Evolutionary conservation across 2,329 filamentous ascomycete genomes (phyloP), one percentile per base, ranked within the genome.

Genomic region (Rhinocladiella mackenziei): DNA sequence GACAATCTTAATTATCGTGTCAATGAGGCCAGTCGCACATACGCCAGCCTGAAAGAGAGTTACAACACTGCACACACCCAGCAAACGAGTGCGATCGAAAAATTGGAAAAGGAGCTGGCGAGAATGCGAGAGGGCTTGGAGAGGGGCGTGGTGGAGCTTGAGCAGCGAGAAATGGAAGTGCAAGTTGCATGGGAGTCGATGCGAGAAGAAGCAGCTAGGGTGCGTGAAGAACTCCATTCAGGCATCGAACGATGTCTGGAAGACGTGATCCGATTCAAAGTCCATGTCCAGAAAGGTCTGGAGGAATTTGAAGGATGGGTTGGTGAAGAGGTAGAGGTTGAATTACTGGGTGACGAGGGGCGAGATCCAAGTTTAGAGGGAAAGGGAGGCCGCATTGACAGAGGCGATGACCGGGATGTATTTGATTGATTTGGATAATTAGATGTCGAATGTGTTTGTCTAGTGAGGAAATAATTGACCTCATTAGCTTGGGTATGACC

Each of bases 201-300:
- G 55, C 51, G 49, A 41, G 45, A 56, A 33, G 53, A 59, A 37
- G 52, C 57, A 15, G 53, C 51, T 13, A 23, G 54, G 18, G 54
- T 97, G 17, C 81, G 92, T n/a, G 92, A 98, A 65, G 89, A 97
- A 64, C 75, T 98, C n/a, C 92, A 98, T 65, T 95, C 89, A 0
- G 89, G 96, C 64, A 87, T 96, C 58, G 92, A 96, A 69, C 84
- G 83, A 58, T 94, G 97, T 79, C 72, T 98, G 48, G 94, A 96
- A 68, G 89, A 97, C 62, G 85, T 96, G 51, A 94, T 97, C 71
- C 89, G 94, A 61, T 97, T 98, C 78, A 98, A 98, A 71, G 86
- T 98, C 54, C 89, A 97, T 61, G 76, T 98, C 39, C 92, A 98
- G 66, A 89, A 89, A 69, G 84, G 81, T 47, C 72, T 98, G 41